Conservation (phyloP, 169 alveolate species). For the Cryptosporidium baileyi region DNA sequence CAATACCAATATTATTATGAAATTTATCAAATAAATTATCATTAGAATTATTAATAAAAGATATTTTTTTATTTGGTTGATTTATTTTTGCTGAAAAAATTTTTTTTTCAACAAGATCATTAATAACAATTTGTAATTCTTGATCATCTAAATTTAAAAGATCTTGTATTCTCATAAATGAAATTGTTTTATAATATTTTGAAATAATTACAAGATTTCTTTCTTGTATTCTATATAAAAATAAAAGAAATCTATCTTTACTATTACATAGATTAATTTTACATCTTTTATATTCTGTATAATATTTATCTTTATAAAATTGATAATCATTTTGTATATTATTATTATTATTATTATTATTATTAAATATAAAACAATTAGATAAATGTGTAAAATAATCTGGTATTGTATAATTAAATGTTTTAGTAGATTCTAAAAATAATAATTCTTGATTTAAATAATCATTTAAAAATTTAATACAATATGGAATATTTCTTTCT, state of each 20-base stretch:
- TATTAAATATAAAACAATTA: neutral
- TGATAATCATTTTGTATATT: neutral
- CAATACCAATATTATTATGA: slow-evolving; percentile 10
- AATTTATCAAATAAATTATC: slow-evolving; percentile 7
- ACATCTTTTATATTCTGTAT: slow-evolving; percentile 52
- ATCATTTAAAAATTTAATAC: neutral
- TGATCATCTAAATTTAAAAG: slow-evolving; percentile 26
- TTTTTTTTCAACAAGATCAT: slow-evolving; percentile 28
- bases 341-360: neutral
- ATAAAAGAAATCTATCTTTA: slow-evolving; percentile 23
- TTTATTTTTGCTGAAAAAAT: slow-evolving; percentile 54
- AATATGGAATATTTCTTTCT: slow-evolving; percentile 13
- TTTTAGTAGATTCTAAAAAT: slow-evolving; percentile 42
- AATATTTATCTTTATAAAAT: neutral
- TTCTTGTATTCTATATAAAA: slow-evolving; percentile 58
- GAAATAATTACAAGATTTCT: slow-evolving; percentile 40
- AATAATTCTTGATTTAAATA: slow-evolving; percentile 35
- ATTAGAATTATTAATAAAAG: neutral
- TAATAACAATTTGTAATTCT: slow-evolving; percentile 43
- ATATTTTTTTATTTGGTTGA: slow-evolving; percentile 25
- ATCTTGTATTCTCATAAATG: slow-evolving; percentile 58
- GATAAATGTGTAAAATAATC: slow-evolving; percentile 13
- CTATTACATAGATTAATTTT: slow-evolving; percentile 21
- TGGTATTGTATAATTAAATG: slow-evolving; percentile 51
- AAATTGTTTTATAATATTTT: slow-evolving; percentile 24